Conservation (phyloP, 2,329 filamentous ascomycete genomes). For the Canariomyces notabilis region DNA sequence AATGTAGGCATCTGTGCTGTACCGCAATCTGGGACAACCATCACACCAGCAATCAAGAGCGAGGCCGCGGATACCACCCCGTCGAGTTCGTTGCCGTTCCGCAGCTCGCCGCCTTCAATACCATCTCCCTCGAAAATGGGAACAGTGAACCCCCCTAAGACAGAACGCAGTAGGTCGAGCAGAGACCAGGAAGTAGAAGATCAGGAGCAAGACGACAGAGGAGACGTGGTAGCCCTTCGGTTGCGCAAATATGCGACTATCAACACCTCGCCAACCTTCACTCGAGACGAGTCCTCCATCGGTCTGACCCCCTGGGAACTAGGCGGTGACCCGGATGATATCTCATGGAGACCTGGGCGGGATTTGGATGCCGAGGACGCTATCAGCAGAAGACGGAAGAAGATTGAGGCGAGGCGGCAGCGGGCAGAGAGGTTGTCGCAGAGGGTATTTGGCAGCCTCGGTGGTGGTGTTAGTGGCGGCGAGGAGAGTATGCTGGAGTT, state of each 20-base stretch:
- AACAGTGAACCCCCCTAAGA: background rate
- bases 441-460: conserved; percentile 15
- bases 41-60: background rate
- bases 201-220: conserved; percentile 3
- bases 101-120: conserved; percentile 14
- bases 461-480: background rate
- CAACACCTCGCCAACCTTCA: conserved; percentile 2
- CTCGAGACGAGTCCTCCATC: conserved; percentile 5
- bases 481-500: conserved; percentile 1
- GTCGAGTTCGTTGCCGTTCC: conserved; percentile 14
- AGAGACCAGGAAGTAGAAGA: background rate
- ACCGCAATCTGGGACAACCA: conserved; percentile 10
- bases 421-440: conserved; percentile 20
- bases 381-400: conserved; percentile 14
- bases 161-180: background rate
- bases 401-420: conserved; percentile 15
- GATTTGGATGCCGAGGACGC: conserved; percentile 17
- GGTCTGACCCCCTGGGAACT: conserved; percentile 21
- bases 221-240: conserved; percentile 16
- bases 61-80: background rate
- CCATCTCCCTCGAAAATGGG: conserved; percentile 5
- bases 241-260: conserved; percentile 18
- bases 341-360: conserved; percentile 18
- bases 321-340: conserved; percentile 15
- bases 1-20: conserved; percentile 18